Percentiles rank a stretch among this genome's conserved stretches.
phyloP scores from a whole-genome alignment of 2,329 filamentous ascomycete genomes.

The Colletotrichum sp. region DNA sequence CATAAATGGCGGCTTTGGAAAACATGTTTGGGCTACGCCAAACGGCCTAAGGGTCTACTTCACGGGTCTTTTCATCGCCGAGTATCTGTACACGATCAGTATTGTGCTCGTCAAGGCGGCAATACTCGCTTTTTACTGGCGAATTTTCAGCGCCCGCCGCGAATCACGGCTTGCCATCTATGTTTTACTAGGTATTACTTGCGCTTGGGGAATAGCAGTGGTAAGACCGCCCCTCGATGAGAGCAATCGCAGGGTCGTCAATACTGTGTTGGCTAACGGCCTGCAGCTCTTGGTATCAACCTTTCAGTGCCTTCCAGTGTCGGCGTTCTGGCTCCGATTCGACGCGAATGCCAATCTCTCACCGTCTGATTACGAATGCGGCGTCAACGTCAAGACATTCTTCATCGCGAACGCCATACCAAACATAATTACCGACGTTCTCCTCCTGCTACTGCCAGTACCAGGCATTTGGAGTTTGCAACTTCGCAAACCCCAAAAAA shows the following conservation, averaged over 20 bases:
- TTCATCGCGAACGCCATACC: slow-evolving; percentile 33
- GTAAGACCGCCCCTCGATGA: not conserved
- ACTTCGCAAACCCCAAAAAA: slow-evolving; percentile 26
- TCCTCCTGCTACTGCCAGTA: slow-evolving; percentile 31
- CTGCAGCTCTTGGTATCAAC: slow-evolving; percentile 22
- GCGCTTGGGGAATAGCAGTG: slow-evolving; percentile 25
- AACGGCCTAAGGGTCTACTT: slow-evolving; percentile 20
- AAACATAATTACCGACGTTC: slow-evolving; percentile 30
- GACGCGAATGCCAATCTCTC: slow-evolving; percentile 17
- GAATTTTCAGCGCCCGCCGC: slow-evolving; percentile 24
- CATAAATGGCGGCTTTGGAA: slow-evolving; percentile 24
- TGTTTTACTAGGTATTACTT: slow-evolving; percentile 14
- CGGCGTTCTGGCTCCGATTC: slow-evolving; percentile 25
- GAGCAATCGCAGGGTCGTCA: not conserved
- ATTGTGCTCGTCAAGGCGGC: slow-evolving; percentile 26
- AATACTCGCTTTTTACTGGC: slow-evolving; percentile 30
- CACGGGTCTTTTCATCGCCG: slow-evolving; percentile 26
- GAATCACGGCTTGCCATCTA: slow-evolving; percentile 26
- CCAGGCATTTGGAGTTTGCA: slow-evolving; percentile 31
- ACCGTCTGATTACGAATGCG: slow-evolving; percentile 17
- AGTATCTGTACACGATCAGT: slow-evolving; percentile 24
- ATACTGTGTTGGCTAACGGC: too few species aligned
- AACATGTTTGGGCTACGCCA: slow-evolving; percentile 27
- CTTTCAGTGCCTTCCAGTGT: slow-evolving; percentile 23
- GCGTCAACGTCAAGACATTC: slow-evolving; percentile 25